These are phyloP conservation scores for Panicum hallii DNA, from an alignment of 202 grass and related monocot species.

Conservation along the genomic window DNA sequence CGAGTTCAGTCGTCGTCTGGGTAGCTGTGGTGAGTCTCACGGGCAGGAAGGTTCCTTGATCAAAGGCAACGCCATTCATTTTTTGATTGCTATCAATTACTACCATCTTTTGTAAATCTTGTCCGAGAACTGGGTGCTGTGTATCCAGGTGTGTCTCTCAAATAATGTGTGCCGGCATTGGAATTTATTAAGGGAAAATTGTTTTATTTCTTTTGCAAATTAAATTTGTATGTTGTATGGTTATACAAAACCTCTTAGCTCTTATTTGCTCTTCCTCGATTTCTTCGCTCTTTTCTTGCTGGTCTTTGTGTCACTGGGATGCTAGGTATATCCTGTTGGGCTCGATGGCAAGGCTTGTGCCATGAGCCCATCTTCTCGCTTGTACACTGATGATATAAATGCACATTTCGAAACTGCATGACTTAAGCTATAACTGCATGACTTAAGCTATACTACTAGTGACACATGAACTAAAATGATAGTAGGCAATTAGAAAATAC, in stretches of 20 bases:
- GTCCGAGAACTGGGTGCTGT: slow-evolving; percentile 9
- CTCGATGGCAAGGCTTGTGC: not conserved
- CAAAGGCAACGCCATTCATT: slow-evolving; percentile 35
- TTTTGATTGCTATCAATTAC: slow-evolving; percentile 39
- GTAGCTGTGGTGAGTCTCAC: slow-evolving; percentile 37
- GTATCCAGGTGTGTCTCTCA: slow-evolving; percentile 6
- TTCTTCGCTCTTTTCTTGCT: not conserved
- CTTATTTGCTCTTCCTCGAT: not conserved
- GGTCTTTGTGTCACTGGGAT: not conserved
- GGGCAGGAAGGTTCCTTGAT: slow-evolving; percentile 32
- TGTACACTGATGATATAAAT: not conserved
- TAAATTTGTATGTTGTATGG: not conserved
- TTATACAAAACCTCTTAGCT: not conserved
- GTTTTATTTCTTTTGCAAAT: not conserved
- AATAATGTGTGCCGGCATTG: slow-evolving; percentile 48
- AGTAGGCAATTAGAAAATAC: not conserved
- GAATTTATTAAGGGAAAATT: slow-evolving; percentile 3
- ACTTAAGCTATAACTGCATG: not conserved
- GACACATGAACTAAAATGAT: not conserved
- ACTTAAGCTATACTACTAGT: not conserved
- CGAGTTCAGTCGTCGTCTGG: slow-evolving; percentile 28
- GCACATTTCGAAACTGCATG: not conserved
- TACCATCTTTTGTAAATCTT: slow-evolving; percentile 44
- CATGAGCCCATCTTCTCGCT: not conserved
- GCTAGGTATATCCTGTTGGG: not conserved